Base-by-base conservation (phyloP, 192 early-diverging fungal genomes). In the Paraglomus brasilianum region DNA sequence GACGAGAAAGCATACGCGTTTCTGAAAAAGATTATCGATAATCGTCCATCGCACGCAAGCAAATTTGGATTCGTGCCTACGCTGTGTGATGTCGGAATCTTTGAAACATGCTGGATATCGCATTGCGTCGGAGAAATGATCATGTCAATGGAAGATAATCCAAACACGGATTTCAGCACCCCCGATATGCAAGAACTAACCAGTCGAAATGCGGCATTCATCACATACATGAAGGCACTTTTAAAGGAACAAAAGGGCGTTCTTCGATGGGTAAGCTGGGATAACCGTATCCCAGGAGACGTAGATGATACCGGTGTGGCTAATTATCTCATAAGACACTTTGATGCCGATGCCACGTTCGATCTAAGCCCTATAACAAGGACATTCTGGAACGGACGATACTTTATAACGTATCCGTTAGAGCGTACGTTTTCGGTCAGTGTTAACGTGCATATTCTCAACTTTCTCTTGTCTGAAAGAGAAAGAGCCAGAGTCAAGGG, bases 211-310 rank as follows among this genome's bases (percentile, higher is more conserved):
- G 8, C 13, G 5, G 15, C 24, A 24, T 51, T 50, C 21, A 8
- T 51, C 21, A 14, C 13, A 50, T 66, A 66, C 39, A 8, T 66
- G 2, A 24, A 49, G 40, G 48, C 45, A 30, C 9, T 66, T 1
- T n/a, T 50, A 6, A 50, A 43, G 30, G 2, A 19, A 39, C 50
- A 52, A 43, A 48, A 53, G 5, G 66, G 66, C 5, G 22, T n/a
- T n/a, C 2, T 67, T 21, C 49, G 66, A 53, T 55, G 66, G 66
- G 8, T 21, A 13, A 55, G 50, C 30, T 67, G 51, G 48, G 66
- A 67, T 36, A 67, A 67, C 24, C 39, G 40, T 41, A 55, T 55
- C 21, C 66, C 66, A 0, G 50, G 39, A 21, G 66, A 67, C 24
- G 66, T 55, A 11, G 51, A 67, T 42, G 6, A 19, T 19, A 55